Percentiles rank a stretch among this genome's conserved stretches.
Conservation (phyloP, 805 yeast genomes). For the Wickerhamomyces mucosus region DNA sequence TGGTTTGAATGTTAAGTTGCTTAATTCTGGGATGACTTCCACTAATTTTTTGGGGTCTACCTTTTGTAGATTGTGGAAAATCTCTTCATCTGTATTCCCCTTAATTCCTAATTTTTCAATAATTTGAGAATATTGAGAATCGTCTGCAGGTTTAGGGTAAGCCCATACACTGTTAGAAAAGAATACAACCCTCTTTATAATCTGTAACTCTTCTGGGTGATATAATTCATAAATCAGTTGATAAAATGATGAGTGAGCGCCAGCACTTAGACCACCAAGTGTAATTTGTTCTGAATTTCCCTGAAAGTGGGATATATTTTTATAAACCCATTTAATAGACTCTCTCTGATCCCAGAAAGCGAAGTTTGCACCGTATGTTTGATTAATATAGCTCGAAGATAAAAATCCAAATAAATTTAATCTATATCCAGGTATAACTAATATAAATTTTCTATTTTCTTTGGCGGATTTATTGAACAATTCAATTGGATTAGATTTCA, state of each 20-base stretch:
- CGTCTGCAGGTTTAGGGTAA: constrained; percentile 30
- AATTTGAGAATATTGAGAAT: constrained; percentile 26
- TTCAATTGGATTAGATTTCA: constrained; percentile 11
- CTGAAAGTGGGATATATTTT: constrained; percentile 34
- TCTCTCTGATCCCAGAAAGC: constrained; percentile 34
- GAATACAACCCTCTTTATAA: constrained; percentile 28
- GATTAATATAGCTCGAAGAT: constrained; percentile 25
- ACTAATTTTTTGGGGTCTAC: constrained; percentile 12
- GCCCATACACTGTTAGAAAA: constrained; percentile 28
- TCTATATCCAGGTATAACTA: constrained; percentile 31
- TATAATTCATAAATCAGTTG: constrained; percentile 34
- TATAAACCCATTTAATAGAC: constrained; percentile 37
- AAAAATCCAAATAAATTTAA: constrained; percentile 30
- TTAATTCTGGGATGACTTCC: constrained; percentile 20
- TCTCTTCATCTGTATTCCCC: constrained; percentile 12
- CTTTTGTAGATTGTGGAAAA: constrained; percentile 15
- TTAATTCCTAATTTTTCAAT: constrained; percentile 18
- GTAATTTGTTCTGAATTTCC: constrained; percentile 35
- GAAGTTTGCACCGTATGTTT: constrained; percentile 18
- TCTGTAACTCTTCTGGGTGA: constrained; percentile 28
- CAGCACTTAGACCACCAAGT: constrained; percentile 39
- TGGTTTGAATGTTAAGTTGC: constrained; percentile 28
- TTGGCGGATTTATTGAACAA: constrained; percentile 16
- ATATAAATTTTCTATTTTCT: constrained; percentile 25
- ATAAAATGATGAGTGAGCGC: constrained; percentile 32